A percentile compares a stretch with the other conserved stretches of the same genome.
Conservation (phyloP, 108 stramenopile species). For the Nannochloropsis oceanica region DNA sequence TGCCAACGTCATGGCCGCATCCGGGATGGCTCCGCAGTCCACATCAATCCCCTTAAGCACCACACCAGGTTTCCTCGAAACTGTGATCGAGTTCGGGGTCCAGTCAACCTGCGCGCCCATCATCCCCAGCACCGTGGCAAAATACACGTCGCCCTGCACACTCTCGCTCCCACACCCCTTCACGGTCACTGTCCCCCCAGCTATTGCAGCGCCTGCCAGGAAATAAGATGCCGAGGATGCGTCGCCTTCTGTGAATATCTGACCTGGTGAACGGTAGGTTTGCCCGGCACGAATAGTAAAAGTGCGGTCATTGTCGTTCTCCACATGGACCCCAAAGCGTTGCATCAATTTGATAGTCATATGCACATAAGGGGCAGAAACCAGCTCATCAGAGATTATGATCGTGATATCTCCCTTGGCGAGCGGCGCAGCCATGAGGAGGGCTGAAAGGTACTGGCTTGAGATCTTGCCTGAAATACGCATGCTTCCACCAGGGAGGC, state of each 20-base stretch:
- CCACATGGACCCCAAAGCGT: constrained; percentile 57
- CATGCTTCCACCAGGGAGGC: constrained; percentile 37
- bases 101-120: constrained; percentile 86
- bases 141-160: constrained; percentile 74
- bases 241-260: constrained; percentile 85
- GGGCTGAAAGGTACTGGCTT: constrained; percentile 79
- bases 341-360: constrained; percentile 91
- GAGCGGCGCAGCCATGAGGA: constrained; percentile 83
- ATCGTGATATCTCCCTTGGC: constrained; percentile 42
- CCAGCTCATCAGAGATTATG: constrained; percentile 78
- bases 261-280: constrained; percentile 51
- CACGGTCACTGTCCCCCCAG: constrained; percentile 81
- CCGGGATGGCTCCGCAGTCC: constrained; percentile 90
- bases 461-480: constrained; percentile 88
- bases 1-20: constrained; percentile 95
- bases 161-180: constrained; percentile 26
- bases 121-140: constrained; percentile 81
- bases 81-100: constrained; percentile 75
- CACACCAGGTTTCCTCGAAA: constrained; percentile 54
- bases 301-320: constrained; percentile 4
- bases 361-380: constrained; percentile 84
- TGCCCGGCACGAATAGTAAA: constrained; percentile 41
- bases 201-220: constrained; percentile 87
- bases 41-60: constrained; percentile 65
- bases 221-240: constrained; percentile 91